These are phyloP conservation scores for Coccomyxa sp. DNA, from an alignment of 139 green algal genomes.

Conservation along the genomic window DNA sequence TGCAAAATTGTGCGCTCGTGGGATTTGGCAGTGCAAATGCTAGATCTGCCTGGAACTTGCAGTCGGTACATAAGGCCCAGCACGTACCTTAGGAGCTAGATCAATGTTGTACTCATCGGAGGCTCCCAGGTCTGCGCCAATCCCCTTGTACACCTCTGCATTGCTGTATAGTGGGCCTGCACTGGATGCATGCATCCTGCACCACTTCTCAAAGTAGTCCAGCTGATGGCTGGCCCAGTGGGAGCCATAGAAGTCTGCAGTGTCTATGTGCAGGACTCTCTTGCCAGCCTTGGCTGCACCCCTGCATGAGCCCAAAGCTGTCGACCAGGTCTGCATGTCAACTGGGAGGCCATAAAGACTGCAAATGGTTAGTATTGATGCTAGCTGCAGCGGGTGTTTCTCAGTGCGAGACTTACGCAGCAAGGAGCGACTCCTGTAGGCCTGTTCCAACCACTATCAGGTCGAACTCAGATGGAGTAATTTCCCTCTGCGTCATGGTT, in stretches of 20 bases:
- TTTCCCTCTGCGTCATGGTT: no score
- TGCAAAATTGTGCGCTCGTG: not conserved
- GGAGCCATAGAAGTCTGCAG: conserved; percentile 62
- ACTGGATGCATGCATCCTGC: not conserved
- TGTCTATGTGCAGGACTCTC: conserved; percentile 81
- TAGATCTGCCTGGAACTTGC: not conserved
- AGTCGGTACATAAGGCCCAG: not conserved
- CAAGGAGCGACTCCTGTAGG: conserved; percentile 46
- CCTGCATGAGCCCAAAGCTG: conserved; percentile 20
- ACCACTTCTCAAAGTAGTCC: conserved; percentile 2
- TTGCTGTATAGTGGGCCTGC: not conserved
- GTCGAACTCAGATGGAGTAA: conserved; percentile 46
- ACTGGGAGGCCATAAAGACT: no score
- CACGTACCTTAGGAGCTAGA: conserved; percentile 52
- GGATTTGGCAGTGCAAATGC: not conserved
- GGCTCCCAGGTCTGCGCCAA: conserved; percentile 6
- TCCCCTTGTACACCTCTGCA: not conserved
- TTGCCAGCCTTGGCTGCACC: conserved; percentile 59
- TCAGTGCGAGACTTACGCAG: conserved; percentile 30
- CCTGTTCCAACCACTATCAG: conserved; percentile 48
- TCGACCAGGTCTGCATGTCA: not conserved
- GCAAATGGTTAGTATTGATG: not conserved
- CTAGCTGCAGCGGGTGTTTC: not conserved
- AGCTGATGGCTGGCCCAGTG: conserved; percentile 56
- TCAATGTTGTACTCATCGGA: conserved; percentile 49